A percentile compares a stretch with the other conserved stretches of the same genome.
These are phyloP conservation scores for Scutellaria galericulata DNA, from an alignment of 257 asterid species.

Conservation along the genomic window DNA sequence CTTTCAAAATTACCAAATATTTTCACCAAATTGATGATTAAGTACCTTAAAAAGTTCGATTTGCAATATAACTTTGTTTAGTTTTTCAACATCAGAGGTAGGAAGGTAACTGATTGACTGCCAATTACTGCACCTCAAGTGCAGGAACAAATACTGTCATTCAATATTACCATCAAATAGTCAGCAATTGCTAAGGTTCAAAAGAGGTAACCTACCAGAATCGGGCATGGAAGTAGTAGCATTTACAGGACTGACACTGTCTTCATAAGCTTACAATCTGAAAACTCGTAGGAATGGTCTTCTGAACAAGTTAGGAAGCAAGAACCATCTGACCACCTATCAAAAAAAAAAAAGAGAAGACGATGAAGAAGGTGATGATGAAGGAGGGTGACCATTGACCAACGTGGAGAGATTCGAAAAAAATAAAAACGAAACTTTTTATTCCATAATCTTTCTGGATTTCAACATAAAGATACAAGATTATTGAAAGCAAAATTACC, in stretches of 20 bases:
- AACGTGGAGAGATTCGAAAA: no score
- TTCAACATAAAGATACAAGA: neutral
- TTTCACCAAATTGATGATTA: slow-evolving; percentile 1
- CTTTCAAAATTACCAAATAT: neutral
- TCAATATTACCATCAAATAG: slow-evolving; percentile 1
- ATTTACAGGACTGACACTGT: slow-evolving; percentile 42
- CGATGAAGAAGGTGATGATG: neutral
- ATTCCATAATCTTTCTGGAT: neutral
- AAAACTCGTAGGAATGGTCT: slow-evolving; percentile 69
- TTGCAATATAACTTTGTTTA: neutral
- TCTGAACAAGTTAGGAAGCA: slow-evolving; percentile 80
- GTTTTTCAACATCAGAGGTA: neutral
- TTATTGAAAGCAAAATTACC: slow-evolving; percentile 43
- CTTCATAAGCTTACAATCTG: slow-evolving; percentile 72
- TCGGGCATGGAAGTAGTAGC: slow-evolving; percentile 49
- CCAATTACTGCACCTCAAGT: slow-evolving; percentile 8
- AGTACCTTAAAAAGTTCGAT: neutral
- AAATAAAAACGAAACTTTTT: no score
- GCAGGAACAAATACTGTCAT: neutral
- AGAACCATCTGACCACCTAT: slow-evolving; percentile 98
- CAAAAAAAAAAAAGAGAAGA: neutral
- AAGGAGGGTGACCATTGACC: no score
- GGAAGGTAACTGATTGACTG: neutral
- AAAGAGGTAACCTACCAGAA: slow-evolving; percentile 50
- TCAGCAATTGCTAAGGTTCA: slow-evolving; percentile 2